These are phyloP conservation scores for Penicillium sp. DNA, from an alignment of 2,329 filamentous ascomycete genomes.

Conservation along the genomic window DNA sequence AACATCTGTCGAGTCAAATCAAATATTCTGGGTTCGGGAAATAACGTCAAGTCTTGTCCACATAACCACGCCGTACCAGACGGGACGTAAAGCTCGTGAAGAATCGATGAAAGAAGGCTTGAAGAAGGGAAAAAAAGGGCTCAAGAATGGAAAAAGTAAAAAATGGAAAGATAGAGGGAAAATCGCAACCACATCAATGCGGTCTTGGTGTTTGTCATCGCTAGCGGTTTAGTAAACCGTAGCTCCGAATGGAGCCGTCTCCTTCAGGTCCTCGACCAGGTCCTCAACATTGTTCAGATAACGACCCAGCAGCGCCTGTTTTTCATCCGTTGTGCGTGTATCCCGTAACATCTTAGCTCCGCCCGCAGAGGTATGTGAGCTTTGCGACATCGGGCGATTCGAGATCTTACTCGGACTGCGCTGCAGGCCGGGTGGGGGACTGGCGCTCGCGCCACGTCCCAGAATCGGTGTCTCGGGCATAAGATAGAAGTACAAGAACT, in stretches of 20 bases:
- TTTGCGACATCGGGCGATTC: constrained; percentile 55
- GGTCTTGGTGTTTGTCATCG: constrained; percentile 20
- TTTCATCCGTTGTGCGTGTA: constrained; percentile 74
- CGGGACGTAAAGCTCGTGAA: constrained; percentile 21
- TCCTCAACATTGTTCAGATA: constrained; percentile 83
- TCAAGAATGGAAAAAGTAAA: constrained; percentile 4
- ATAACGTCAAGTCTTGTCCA: constrained; percentile 14
- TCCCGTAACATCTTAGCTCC: constrained; percentile 32
- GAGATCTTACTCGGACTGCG: constrained; percentile 69
- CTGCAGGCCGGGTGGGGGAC: constrained; percentile 54
- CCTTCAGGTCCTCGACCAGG: constrained; percentile 78
- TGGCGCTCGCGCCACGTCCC: constrained; percentile 36
- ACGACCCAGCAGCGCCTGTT: constrained; percentile 73
- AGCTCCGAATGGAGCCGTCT: constrained; percentile 72
- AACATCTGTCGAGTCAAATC: constrained; percentile 7
- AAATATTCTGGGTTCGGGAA: constrained; percentile 7
- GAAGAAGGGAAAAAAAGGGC: constrained; percentile 2
- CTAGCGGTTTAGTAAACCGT: constrained; percentile 34
- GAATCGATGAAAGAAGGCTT: constrained; percentile 14
- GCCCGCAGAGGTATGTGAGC: constrained; percentile 29
- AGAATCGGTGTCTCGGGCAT: constrained; percentile 76
- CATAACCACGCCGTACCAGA: constrained; percentile 14
- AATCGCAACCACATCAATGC: constrained; percentile 17
- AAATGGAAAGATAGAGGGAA: constrained; percentile 2
- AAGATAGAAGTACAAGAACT: constrained; percentile 97